Evolutionary conservation across 176 grass and related monocot species (phyloP).

Genomic region (Carex cristatella): DNA sequence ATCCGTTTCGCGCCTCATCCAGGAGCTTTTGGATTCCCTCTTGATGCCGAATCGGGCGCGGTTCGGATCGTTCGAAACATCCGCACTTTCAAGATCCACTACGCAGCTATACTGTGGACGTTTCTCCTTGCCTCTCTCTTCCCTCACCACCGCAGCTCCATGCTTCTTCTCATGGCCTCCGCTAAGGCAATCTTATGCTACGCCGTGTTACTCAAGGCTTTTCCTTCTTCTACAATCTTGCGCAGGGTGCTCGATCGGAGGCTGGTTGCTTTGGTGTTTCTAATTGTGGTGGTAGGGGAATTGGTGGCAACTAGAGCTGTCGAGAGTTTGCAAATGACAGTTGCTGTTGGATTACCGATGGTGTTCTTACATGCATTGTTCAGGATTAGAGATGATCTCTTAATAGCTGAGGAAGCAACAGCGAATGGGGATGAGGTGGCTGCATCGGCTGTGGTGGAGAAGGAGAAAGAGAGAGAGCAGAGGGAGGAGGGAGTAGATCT

Average conservation of each 20-base stretch:
- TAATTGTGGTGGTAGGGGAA: conserved; percentile 55
- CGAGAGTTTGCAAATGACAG: conserved; percentile 42
- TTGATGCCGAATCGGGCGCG: conserved; percentile 64
- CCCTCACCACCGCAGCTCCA: conserved; percentile 47
- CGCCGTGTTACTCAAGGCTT: conserved; percentile 49
- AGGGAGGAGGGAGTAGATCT: conserved; percentile 15
- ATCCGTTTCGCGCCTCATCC: conserved; percentile 52
- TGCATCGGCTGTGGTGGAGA: conserved; percentile 40
- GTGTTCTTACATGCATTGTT: conserved; percentile 60
- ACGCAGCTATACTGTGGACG: conserved; percentile 56
- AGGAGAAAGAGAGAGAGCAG: conserved; percentile 60
- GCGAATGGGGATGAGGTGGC: conserved; percentile 10
- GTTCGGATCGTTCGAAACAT: conserved; percentile 73
- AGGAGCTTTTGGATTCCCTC: conserved; percentile 43
- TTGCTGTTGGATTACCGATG: conserved; percentile 41
- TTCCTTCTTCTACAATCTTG: conserved; percentile 55
- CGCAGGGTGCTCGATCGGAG: conserved; percentile 61
- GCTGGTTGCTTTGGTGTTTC: conserved; percentile 41
- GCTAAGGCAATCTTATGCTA: conserved; percentile 73
- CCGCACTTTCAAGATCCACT: conserved; percentile 64
- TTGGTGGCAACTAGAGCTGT: conserved; percentile 45
- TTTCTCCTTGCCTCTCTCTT: conserved; percentile 58
- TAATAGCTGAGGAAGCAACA: conserved; percentile 23
- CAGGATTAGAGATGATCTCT: conserved; percentile 61
- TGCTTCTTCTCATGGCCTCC: conserved; percentile 81